Evolutionary conservation across 2,329 filamentous ascomycete species (phyloP).

Genomic region (Hymenoscyphus repandus): DNA sequence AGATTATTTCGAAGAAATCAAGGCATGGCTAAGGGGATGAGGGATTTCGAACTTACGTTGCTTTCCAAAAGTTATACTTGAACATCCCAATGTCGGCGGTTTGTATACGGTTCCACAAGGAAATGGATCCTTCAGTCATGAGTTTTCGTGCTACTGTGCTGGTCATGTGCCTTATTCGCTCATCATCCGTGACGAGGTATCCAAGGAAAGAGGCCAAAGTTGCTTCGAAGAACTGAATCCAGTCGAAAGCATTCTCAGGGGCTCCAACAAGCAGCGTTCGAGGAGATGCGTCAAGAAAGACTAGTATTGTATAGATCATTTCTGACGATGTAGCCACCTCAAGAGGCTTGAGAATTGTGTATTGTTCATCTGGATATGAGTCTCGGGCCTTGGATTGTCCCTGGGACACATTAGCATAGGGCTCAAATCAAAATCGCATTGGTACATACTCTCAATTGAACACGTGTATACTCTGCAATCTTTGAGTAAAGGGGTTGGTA

Average conservation of each 20-base stretch:
- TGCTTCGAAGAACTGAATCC: constrained; percentile 32
- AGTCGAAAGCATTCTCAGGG: constrained; percentile 33
- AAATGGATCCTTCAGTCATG: constrained; percentile 23
- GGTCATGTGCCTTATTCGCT: constrained; percentile 28
- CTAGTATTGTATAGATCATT: constrained; percentile 48
- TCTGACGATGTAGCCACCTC: constrained; percentile 37
- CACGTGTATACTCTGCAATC: constrained; percentile 51
- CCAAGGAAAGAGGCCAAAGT: constrained; percentile 26
- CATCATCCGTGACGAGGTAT: constrained; percentile 30
- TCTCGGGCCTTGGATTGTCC: constrained; percentile 21
- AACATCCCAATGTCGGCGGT: constrained; percentile 17
- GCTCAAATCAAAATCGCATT: not conserved
- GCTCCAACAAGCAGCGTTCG: constrained; percentile 41
- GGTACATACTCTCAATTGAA: constrained; percentile 47
- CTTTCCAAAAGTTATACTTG: constrained; percentile 32
- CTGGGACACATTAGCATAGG: constrained; percentile 19
- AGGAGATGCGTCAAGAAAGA: constrained; percentile 52
- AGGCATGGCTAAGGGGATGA: not conserved
- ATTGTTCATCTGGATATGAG: constrained; percentile 33
- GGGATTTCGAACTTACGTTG: constrained; percentile 27
- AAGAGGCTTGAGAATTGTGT: constrained; percentile 36
- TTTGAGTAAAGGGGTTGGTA: constrained; percentile 52
- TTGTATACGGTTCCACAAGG: constrained; percentile 21
- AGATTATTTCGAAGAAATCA: not conserved
- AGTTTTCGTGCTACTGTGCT: constrained; percentile 27